Evolutionary conservation across 345 rosid genomes (phyloP), one percentile per base, ranked within the genome.

Genomic region (Rhizophora mangle): DNA sequence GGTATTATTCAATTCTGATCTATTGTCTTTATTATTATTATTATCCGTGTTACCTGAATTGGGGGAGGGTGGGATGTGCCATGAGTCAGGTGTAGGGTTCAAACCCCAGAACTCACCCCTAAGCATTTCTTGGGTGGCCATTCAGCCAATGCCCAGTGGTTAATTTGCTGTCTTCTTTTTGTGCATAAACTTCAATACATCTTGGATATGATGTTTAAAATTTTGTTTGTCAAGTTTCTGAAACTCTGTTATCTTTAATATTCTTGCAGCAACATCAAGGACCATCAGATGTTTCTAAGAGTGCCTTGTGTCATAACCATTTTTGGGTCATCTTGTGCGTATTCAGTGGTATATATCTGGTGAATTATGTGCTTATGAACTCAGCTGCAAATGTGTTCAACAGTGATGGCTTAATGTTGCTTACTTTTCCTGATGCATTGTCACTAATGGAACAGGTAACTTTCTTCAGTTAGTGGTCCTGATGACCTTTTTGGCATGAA

Each of bases 381-480:
- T 83, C 97, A 34, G 93, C 98, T 34, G 96, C 98, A 63, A 90
- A 79, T 76, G 87, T 88, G 65, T 90, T 92, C 86, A 74, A 87
- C 82, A 78, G 81, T 72, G 80, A 85, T 20, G 96, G 93, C 77
- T 88, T 84, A 74, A 87, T 84, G 63, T 76, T 88, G 81, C 81
- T 88, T 79, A 96, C 97, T 65, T 92, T 92, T 78, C 88, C 92
- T 46, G 99, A 96, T 82, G 96, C 88, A 4, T 72, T 92, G 84
- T 88, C 96, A 65, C 85, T 92, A 26, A 79, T 88, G 87, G 99
- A 96, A 68, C 99, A 87, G 98, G 99, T 92, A 65, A 24, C 62
- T 80, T 21, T 59, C 24, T 58, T 55, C 24, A 62, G 26, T 24
- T 49, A 55, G 63, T 69, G 60, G 30, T 74, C 16, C 5, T 63